These are phyloP conservation scores for Ophiognomonia clavigignenti-juglandacearum DNA, from an alignment of 2,329 filamentous ascomycete species.

Conservation along the genomic window DNA sequence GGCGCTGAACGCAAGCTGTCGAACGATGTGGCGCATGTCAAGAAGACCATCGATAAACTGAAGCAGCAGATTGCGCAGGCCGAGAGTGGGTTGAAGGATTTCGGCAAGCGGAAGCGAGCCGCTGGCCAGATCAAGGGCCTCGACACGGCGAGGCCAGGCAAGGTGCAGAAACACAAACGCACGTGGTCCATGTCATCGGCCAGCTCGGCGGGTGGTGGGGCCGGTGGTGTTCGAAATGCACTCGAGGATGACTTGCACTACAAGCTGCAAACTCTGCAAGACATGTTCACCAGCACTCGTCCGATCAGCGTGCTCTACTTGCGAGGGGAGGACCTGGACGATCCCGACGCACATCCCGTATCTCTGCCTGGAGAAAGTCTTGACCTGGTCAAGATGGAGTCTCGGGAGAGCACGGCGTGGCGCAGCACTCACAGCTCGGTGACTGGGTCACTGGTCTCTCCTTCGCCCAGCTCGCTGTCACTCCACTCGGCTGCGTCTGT, in stretches of 20 bases:
- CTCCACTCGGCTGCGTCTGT: constrained; percentile 52
- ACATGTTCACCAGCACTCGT: constrained; percentile 83
- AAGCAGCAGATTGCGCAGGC: constrained; percentile 87
- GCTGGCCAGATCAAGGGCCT: constrained; percentile 40
- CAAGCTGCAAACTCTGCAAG: constrained; percentile 73
- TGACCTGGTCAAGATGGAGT: constrained; percentile 51
- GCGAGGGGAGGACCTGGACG: constrained; percentile 70
- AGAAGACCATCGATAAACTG: constrained; percentile 93
- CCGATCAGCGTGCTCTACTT: constrained; percentile 75
- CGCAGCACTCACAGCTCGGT: constrained; percentile 54
- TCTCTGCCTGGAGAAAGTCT: constrained; percentile 63
- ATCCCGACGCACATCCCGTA: constrained; percentile 75
- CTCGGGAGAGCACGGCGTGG: constrained; percentile 46
- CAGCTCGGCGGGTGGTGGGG: constrained; percentile 49
- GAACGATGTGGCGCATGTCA: constrained; percentile 90
- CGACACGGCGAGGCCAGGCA: constrained; percentile 62
- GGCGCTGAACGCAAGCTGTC: constrained; percentile 92
- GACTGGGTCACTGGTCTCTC: constrained; percentile 58
- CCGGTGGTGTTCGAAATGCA: constrained; percentile 39
- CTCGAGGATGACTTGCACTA: constrained; percentile 72
- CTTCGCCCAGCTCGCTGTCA: constrained; percentile 61
- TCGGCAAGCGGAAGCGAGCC: constrained; percentile 58
- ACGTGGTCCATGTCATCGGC: constrained; percentile 92
- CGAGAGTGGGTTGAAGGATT: constrained; percentile 63
- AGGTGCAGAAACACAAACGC: constrained; percentile 83